Percentiles rank a stretch among this genome's conserved stretches.
phyloP scores from a whole-genome alignment of 495 filamentous ascomycete genomes.

The Poronia punctata region DNA sequence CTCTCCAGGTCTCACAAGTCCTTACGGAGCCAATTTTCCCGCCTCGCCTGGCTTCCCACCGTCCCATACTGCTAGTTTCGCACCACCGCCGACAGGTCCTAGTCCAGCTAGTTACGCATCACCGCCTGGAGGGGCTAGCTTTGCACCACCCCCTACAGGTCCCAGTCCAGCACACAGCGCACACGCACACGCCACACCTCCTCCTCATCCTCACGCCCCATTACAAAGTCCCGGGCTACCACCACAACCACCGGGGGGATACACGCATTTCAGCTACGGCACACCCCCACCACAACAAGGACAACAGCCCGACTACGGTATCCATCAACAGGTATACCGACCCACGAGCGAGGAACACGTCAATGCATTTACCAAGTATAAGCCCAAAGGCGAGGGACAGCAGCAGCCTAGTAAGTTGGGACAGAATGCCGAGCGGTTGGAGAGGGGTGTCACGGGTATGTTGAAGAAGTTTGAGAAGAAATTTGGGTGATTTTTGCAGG shows the following conservation, averaged over 20 bases:
- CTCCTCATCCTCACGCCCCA: slow-evolving; percentile 13
- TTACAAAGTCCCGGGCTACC: slow-evolving; percentile 23
- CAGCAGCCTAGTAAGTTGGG: slow-evolving; percentile 55
- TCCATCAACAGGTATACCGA: slow-evolving; percentile 72
- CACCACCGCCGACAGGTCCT: slow-evolving; percentile 17
- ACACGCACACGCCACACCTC: slow-evolving; percentile 21
- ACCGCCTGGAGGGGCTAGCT: no score
- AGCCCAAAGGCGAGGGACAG: slow-evolving; percentile 44
- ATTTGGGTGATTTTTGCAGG: slow-evolving; percentile 39
- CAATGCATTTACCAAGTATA: slow-evolving; percentile 30
- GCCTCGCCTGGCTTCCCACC: slow-evolving; percentile 30
- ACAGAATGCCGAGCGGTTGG: slow-evolving; percentile 58
- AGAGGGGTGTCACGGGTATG: slow-evolving; percentile 72
- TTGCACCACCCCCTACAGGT: no score
- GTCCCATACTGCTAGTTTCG: no score
- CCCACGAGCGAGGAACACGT: slow-evolving; percentile 59
- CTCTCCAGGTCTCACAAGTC: slow-evolving; percentile 27
- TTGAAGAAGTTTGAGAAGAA: slow-evolving; percentile 89
- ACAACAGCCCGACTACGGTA: slow-evolving; percentile 48
- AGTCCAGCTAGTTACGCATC: no score
- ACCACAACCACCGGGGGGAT: slow-evolving; percentile 40
- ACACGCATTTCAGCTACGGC: slow-evolving; percentile 51
- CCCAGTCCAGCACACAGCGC: no score
- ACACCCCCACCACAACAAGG: slow-evolving; percentile 13
- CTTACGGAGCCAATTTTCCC: slow-evolving; percentile 36